A percentile compares a stretch with the other conserved stretches of the same genome.
These are phyloP conservation scores for Limnanthes douglasii DNA, from an alignment of 345 rosid species.

Conservation along the genomic window DNA sequence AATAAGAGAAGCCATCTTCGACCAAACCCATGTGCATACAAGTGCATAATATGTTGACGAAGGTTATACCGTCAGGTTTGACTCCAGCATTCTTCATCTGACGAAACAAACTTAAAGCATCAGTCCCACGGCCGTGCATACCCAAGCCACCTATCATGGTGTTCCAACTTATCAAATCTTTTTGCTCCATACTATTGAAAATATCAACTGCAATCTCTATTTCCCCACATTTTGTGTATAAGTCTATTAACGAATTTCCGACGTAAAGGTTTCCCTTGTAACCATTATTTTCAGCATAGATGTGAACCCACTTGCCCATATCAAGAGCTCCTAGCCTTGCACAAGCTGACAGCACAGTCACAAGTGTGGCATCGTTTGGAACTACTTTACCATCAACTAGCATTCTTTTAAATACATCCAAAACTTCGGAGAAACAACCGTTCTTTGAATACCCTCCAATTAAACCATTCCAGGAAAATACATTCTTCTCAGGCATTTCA, in stretches of 20 bases:
- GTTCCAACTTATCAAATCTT: conserved; percentile 83
- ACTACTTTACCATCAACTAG: conserved; percentile 23
- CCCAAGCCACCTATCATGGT: conserved; percentile 57
- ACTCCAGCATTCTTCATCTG: conserved; percentile 36
- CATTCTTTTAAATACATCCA: conserved; percentile 50
- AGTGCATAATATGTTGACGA: conserved; percentile 50
- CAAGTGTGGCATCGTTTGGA: conserved; percentile 70
- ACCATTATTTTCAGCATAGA: conserved; percentile 33
- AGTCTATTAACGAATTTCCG: conserved; percentile 64
- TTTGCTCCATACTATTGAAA: conserved; percentile 32
- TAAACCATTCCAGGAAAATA: conserved; percentile 76
- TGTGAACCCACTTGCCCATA: conserved; percentile 59
- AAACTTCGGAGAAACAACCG: conserved; percentile 28
- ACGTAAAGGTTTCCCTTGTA: conserved; percentile 41
- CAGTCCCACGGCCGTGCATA: conserved; percentile 47
- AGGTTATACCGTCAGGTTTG: conserved; percentile 64
- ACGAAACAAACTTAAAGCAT: conserved; percentile 45
- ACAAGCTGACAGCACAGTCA: conserved; percentile 56
- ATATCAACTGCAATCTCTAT: conserved; percentile 41
- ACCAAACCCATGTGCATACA: conserved; percentile 69
- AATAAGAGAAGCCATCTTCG: conserved; percentile 51
- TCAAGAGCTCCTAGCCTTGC: conserved; percentile 75
- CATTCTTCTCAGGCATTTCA: conserved; percentile 53
- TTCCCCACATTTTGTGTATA: conserved; percentile 73
- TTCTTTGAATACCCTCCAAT: conserved; percentile 39